These are phyloP conservation scores for Metarhizium guizhouense DNA, from an alignment of 2,329 filamentous ascomycete species.

Conservation along the genomic window DNA sequence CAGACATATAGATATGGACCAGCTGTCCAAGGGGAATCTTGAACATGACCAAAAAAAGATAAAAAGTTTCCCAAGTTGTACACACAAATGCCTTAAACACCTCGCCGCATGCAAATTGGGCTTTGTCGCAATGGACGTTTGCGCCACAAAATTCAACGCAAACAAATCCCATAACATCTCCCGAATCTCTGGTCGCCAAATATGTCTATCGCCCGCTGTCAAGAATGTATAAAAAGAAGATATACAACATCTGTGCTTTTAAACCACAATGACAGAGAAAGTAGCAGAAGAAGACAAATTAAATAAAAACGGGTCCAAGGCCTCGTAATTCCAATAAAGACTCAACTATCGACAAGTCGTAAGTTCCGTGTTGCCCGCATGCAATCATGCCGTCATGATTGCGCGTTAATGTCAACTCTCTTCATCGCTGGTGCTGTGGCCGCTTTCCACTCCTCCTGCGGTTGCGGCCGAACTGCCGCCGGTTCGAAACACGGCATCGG, in stretches of 20 bases:
- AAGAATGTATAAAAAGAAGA: neutral
- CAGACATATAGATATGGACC: neutral
- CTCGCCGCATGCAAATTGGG: neutral
- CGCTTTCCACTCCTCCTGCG: slow-evolving; percentile 29
- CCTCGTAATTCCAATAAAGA: neutral
- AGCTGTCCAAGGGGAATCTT: neutral
- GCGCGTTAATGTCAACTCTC: neutral
- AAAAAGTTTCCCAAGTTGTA: neutral
- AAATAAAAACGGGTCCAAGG: no score
- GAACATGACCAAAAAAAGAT: neutral
- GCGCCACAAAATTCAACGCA: neutral
- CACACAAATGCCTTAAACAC: neutral
- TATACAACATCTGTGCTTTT: neutral
- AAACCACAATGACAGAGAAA: neutral
- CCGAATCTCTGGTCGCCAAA: neutral
- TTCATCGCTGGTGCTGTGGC: slow-evolving; percentile 22
- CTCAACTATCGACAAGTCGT: neutral
- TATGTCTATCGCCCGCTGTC: neutral
- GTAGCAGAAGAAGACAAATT: neutral
- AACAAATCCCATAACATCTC: neutral
- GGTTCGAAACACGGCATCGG: slow-evolving; percentile 16
- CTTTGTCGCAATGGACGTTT: neutral
- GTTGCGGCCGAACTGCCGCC: slow-evolving; percentile 31
- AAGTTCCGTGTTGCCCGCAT: neutral
- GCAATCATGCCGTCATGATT: neutral